Percentiles rank a stretch among this genome's conserved stretches.
Evolutionary conservation across 2,329 filamentous ascomycete genomes (phyloP).

Genomic region (Ceratocystis cacaofunesta): DNA sequence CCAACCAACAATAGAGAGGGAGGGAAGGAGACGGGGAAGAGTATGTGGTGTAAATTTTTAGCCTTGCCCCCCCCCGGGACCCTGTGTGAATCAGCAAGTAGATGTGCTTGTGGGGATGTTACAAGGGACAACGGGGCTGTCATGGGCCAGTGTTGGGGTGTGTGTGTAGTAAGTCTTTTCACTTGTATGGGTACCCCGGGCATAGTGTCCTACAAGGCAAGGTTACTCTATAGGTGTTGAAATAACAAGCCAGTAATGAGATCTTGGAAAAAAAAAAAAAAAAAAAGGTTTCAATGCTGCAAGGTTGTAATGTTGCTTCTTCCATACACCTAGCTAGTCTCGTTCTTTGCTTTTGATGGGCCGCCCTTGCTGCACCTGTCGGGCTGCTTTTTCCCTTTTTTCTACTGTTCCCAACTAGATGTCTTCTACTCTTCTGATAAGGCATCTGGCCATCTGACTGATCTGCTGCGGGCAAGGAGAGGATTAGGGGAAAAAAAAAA

Average conservation of each 20-base stretch:
- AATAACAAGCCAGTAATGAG: background rate
- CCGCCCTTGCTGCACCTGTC: background rate
- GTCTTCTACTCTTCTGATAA: background rate
- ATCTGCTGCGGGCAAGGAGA: background rate
- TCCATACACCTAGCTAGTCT: background rate
- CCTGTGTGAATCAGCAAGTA: background rate
- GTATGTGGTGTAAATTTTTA: background rate
- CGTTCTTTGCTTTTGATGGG: background rate
- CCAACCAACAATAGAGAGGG: background rate
- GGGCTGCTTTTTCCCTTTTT: background rate
- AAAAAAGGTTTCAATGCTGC: background rate
- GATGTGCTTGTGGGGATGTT: background rate
- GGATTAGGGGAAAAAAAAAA: background rate
- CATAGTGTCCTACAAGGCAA: background rate
- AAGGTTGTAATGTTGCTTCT: background rate
- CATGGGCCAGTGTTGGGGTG: background rate
- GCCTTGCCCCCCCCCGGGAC: background rate
- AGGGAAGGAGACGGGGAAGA: background rate
- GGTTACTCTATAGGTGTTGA: background rate
- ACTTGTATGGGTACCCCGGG: background rate
- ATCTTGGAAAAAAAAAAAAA: background rate
- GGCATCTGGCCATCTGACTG: background rate
- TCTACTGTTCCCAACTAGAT: background rate
- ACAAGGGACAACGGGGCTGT: slow-evolving; percentile 1
- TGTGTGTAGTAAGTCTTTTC: background rate